These are phyloP conservation scores for Mycena rosella DNA, from an alignment of 768 basidiomycete genomes.

Conservation along the genomic window DNA sequence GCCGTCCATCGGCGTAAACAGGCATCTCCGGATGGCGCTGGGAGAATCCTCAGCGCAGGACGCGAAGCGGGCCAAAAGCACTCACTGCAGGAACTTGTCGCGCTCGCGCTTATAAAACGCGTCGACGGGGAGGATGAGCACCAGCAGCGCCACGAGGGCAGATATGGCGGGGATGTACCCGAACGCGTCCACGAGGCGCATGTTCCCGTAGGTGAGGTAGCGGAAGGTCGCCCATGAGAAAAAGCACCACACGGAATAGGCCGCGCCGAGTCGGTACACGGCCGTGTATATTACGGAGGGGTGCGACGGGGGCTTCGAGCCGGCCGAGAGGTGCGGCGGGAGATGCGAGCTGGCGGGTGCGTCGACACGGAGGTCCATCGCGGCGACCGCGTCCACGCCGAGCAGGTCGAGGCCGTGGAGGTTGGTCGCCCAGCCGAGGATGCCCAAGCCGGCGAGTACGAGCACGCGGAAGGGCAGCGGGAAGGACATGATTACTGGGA, in stretches of 20 bases:
- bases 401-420: slow-evolving; percentile 83
- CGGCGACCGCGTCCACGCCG: slow-evolving; percentile 79
- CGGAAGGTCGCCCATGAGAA: slow-evolving; percentile 79
- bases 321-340: slow-evolving; percentile 44
- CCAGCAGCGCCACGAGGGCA: slow-evolving; percentile 65
- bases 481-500: slow-evolving; percentile 68
- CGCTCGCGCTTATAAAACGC: slow-evolving; percentile 78
- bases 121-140: slow-evolving; percentile 77
- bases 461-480: slow-evolving; percentile 96
- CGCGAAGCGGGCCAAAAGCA: slow-evolving; percentile 14
- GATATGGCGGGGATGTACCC: slow-evolving; percentile 83
- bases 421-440: slow-evolving; percentile 94
- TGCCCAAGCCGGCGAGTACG: slow-evolving; percentile 80
- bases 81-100: slow-evolving; percentile 83
- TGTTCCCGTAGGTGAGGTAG: slow-evolving; percentile 67
- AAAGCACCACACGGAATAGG: slow-evolving; percentile 73
- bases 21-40: slow-evolving; percentile 82
- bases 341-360: slow-evolving; percentile 41
- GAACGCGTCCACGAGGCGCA: slow-evolving; percentile 75
- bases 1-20: slow-evolving; percentile 69
- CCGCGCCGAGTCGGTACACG: slow-evolving; percentile 75
- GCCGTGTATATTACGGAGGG: slow-evolving; percentile 65
- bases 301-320: slow-evolving; percentile 50
- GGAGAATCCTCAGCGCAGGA: neutral
- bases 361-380: slow-evolving; percentile 73